Base-by-base conservation (phyloP, 2,329 filamentous ascomycete genomes). In the Apiospora sp. region DNA sequence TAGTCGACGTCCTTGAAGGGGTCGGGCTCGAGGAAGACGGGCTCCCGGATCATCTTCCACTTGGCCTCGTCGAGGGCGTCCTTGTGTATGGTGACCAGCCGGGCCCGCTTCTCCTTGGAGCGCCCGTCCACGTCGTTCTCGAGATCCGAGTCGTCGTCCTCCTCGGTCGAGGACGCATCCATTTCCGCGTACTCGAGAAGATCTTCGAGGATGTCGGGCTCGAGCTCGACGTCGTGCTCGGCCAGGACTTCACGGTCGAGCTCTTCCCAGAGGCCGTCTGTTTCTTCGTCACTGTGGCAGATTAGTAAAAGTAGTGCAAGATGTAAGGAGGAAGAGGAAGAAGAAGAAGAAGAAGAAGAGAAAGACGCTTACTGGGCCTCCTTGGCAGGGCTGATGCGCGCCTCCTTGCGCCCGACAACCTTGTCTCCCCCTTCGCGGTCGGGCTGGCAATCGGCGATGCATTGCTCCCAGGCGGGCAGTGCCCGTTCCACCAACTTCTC, bases 401-500 rank as follows among this genome's bases (percentile, higher is more conserved):
- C 30, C 1, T 37, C 8, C 58, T n/a, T 13, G 30, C 58, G 58
- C 4, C 58, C 58, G 19, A n/a, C 34, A 10, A 13, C 0, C 54
- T 37, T 14, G 1, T 3, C 48, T 34, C 41, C 7, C 4, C 34
- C 16, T 13, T 54, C 24, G 30, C 19, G 24, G 27, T 2, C 27
- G 7, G 19, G 24, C 51, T n/a, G 46, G 22, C n/a, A 10, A 22
- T 49, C 13, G 44, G 14, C 49, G 49, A 81, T 74, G 70, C 75
- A 76, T 46, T 79, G 76, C 70, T 86, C 81, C 85, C 85, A 87
- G 2, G 83, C 77, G 0, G 84, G 84, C 6, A 87, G 77, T 0
- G 82, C 77, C 1, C 72, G 78, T 7, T 80, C 76, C 4, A 85
- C 78, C 34, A 84, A 76, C 67, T 80, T 76, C 71, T 84, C 83